Conservation (phyloP, 1,284 basidiomycete genomes). For the Ganoderma boninense region DNA sequence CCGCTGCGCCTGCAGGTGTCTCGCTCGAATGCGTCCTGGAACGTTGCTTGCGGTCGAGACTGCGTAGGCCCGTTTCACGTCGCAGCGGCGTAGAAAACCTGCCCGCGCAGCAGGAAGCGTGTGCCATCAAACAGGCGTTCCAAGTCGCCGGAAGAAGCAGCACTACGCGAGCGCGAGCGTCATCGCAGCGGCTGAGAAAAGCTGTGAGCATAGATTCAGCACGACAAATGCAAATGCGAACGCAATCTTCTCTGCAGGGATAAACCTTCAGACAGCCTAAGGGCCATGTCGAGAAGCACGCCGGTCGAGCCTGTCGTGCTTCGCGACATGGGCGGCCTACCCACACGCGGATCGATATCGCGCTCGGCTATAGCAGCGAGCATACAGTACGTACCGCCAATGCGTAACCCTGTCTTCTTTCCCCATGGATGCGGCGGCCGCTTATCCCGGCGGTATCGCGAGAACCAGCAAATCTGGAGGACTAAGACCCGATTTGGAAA, state of each 20-base stretch:
- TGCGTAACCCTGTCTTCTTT: slow-evolving; percentile 1
- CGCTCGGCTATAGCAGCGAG: background rate
- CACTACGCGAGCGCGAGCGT: background rate
- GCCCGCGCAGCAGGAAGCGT: slow-evolving; percentile 3
- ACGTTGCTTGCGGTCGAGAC: background rate
- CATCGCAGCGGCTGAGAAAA: background rate
- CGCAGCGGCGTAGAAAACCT: background rate
- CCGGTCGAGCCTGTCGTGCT: background rate
- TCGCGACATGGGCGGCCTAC: background rate
- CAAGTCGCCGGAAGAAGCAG: background rate
- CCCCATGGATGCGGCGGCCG: background rate
- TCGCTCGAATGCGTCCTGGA: background rate
- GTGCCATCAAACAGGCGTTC: background rate
- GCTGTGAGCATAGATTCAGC: background rate
- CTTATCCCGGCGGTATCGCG: background rate
- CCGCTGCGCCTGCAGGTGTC: background rate
- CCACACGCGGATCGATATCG: background rate
- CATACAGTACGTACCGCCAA: background rate
- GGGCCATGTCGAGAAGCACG: too few relatives aligned
- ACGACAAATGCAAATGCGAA: background rate
- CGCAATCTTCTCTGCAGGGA: background rate
- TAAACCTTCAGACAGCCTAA: background rate
- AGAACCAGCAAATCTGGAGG: background rate
- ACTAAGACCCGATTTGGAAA: too few relatives aligned
- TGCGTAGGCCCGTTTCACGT: background rate